A percentile compares a stretch with the other conserved stretches of the same genome.
Evolutionary conservation across 2,329 filamentous ascomycete genomes (phyloP).

Genomic region (Grosmannia clavigera): DNA sequence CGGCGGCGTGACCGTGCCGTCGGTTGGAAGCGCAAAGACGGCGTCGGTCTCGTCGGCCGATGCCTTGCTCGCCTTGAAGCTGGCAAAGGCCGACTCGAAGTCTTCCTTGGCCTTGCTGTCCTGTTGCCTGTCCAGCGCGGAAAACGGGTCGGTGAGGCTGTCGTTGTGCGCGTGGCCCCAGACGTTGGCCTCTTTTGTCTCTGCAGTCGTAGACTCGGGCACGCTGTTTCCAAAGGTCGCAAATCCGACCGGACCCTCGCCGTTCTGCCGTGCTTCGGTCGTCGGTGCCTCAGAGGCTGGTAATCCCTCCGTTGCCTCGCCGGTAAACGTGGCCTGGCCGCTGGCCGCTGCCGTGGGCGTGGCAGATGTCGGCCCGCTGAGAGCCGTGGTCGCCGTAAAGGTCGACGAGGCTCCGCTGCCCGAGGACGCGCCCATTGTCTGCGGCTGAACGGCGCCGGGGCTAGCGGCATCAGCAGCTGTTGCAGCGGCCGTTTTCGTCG

Average conservation of each 20-base stretch:
- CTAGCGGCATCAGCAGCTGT: slow-evolving; percentile 19
- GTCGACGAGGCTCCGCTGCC: slow-evolving; percentile 40
- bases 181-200: not conserved
- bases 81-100: slow-evolving; percentile 75
- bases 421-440: slow-evolving; percentile 44
- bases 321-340: slow-evolving; percentile 46
- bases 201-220: not conserved
- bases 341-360: slow-evolving; percentile 41
- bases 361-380: slow-evolving; percentile 41
- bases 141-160: slow-evolving; percentile 36
- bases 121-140: slow-evolving; percentile 30
- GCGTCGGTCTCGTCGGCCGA: not conserved
- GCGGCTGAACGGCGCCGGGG: slow-evolving; percentile 44
- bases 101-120: slow-evolving; percentile 57
- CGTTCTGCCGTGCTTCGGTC: not conserved
- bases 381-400: slow-evolving; percentile 31
- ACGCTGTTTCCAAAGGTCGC: not conserved
- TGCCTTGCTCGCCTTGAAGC: slow-evolving; percentile 42
- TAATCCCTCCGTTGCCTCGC: slow-evolving; percentile 25
- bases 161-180: slow-evolving; percentile 13
- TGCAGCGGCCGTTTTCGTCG: not conserved
- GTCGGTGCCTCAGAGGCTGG: not conserved
- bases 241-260: not conserved
- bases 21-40: too few relatives aligned
- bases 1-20: not conserved